Evolutionary conservation across 495 filamentous ascomycete species (phyloP), one percentile per base, ranked within the genome.

Genomic region (Penicillium fimorum): DNA sequence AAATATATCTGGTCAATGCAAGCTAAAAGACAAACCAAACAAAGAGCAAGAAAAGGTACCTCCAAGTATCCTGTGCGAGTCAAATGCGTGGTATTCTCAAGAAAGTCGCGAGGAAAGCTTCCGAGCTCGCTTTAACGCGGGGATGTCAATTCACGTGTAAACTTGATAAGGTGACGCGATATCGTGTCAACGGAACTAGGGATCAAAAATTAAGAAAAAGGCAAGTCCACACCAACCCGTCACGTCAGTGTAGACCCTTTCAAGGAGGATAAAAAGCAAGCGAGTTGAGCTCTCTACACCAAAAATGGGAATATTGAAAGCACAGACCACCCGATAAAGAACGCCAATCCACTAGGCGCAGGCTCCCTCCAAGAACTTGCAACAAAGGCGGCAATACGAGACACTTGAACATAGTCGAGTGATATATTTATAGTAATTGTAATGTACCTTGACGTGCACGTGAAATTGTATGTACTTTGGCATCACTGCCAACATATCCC

Each of bases 261-360:
- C 17, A 38, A 1, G 17, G 18, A 22, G 17, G 35, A 0, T 7
- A 22, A 35, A 30, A 5, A 13, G 2, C 9, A 24, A 38, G 35
- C 8, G 35, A 38, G 7, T 38, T 15, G 30, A 48, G 44, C n/a
- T 33, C 45, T 32, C 8, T 25, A n/a, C 30, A 10, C 6, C 30
- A n/a, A 12, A 48, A 24, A 25, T 37, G 5, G 18, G 29, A 47
- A 17, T 18, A n/a, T 47, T 20, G 20, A 49, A 9, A 35, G 47
- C 47, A 49, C 47, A 10, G 30, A 25, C 32, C 47, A 37, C 7
- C 47, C 13, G 32, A 49, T 33, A 49, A 49, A 9, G 25, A 27
- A 30, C 25, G 44, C 9, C 44, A 17, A 29, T 46, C 44, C 32
- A 32, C 10, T 15, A 38, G 35, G n/a, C 13, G n/a, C 25, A 11